A percentile compares a stretch with the other conserved stretches of the same genome.
Evolutionary conservation across 371 early-diverging fungal genomes (phyloP).

Genomic region (Mycotypha africana): DNA sequence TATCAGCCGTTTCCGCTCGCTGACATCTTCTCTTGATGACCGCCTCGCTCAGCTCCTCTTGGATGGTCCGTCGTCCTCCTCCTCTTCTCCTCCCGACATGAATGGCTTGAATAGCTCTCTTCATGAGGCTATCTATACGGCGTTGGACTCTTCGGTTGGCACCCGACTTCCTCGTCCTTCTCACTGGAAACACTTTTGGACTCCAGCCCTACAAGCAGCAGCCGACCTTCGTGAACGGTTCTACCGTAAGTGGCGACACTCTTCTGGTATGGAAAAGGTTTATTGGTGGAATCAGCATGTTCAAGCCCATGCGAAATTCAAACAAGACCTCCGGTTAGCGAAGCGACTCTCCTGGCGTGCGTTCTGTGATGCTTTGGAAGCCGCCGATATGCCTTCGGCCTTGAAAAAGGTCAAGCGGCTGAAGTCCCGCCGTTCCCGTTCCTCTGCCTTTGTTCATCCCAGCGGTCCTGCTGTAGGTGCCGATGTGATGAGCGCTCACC

Average conservation of each 20-base stretch:
- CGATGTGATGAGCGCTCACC: slow-evolving; percentile 7
- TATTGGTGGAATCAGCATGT: slow-evolving; percentile 1
- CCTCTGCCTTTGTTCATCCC: slow-evolving; percentile 5
- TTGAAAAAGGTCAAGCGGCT: neutral
- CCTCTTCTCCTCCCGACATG: slow-evolving; percentile 1
- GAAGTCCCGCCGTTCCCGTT: neutral
- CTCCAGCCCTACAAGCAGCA: slow-evolving; percentile 1
- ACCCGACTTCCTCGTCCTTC: neutral
- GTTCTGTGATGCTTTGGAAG: slow-evolving; percentile 3
- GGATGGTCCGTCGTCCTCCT: neutral
- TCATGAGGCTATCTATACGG: slow-evolving; percentile 2
- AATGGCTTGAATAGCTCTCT: slow-evolving; percentile 3
- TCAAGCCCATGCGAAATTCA: neutral
- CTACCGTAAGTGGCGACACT: slow-evolving; percentile 5
- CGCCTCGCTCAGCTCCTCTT: too few relatives aligned
- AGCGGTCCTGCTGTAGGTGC: slow-evolving; percentile 11
- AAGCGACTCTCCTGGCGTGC: slow-evolving; percentile 1
- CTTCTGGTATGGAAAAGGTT: slow-evolving; percentile 3
- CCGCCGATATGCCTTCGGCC: neutral
- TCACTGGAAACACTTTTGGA: slow-evolving; percentile 13
- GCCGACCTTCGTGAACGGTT: neutral
- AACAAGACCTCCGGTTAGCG: neutral
- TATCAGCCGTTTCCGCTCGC: too few relatives aligned
- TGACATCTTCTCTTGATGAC: too few relatives aligned
- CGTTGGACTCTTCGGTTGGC: slow-evolving; percentile 5